These are phyloP conservation scores for Rhodotorula graminis DNA, from an alignment of 768 basidiomycete genomes.

Conservation along the genomic window DNA sequence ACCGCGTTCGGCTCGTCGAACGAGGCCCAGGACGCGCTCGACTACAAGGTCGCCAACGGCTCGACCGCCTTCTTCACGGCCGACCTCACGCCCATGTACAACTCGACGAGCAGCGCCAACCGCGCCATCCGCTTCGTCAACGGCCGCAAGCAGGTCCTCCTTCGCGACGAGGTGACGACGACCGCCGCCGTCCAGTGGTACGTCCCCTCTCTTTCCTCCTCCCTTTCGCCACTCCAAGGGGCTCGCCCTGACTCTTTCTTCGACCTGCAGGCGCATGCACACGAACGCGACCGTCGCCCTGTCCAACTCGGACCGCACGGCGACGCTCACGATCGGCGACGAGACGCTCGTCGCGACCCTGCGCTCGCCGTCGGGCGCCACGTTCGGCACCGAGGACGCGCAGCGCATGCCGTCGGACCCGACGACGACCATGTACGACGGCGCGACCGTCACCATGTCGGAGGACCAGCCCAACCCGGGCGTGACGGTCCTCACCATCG, in stretches of 20 bases:
- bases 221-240: too few species aligned
- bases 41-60: slow-evolving; percentile 60
- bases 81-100: slow-evolving; percentile 72
- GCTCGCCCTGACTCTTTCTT: background rate
- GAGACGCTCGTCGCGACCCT: slow-evolving; percentile 62
- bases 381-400: slow-evolving; percentile 55
- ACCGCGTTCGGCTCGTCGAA: slow-evolving; percentile 57
- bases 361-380: slow-evolving; percentile 62
- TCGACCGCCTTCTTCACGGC: slow-evolving; percentile 75
- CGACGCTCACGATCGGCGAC: slow-evolving; percentile 67
- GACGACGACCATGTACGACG: slow-evolving; percentile 11
- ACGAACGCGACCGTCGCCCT: slow-evolving; percentile 78
- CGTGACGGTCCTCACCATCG: slow-evolving; percentile 74
- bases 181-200: slow-evolving; percentile 54
- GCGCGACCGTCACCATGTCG: slow-evolving; percentile 4
- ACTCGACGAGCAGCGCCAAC: slow-evolving; percentile 53
- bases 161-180: slow-evolving; percentile 80
- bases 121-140: slow-evolving; percentile 84
- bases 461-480: slow-evolving; percentile 56
- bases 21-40: slow-evolving; percentile 72
- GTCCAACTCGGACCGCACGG: slow-evolving; percentile 57
- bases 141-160: slow-evolving; percentile 73
- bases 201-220: background rate
- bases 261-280: slow-evolving; percentile 75
- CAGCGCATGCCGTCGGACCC: slow-evolving; percentile 5